These are phyloP conservation scores for Chaetomiaceae sp. DNA, from an alignment of 2,329 filamentous ascomycete genomes.

Conservation along the genomic window DNA sequence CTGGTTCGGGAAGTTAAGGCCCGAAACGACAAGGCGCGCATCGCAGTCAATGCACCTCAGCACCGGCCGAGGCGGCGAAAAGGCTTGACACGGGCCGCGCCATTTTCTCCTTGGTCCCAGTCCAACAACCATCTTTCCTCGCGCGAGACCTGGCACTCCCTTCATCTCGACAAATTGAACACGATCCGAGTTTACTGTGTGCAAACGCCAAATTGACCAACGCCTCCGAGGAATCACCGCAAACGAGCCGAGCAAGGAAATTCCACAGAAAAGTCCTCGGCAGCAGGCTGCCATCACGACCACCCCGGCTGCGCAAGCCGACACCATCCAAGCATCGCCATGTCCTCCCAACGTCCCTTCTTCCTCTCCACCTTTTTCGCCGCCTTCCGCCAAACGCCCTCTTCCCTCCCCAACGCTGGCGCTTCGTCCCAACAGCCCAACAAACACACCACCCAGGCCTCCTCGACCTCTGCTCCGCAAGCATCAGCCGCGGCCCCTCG, in stretches of 20 bases:
- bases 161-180: too few relatives aligned
- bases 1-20: too few relatives aligned
- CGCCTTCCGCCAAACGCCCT: slow-evolving; percentile 46
- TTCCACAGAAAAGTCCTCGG: not conserved
- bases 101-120: not conserved
- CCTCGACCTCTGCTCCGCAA: slow-evolving; percentile 14
- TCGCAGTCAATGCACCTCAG: not conserved
- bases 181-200: too few relatives aligned
- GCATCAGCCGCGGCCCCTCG: slow-evolving; percentile 19
- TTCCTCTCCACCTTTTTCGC: slow-evolving; percentile 54
- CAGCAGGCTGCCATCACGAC: not conserved
- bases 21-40: too few relatives aligned
- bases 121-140: not conserved
- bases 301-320: not conserved
- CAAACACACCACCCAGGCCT: slow-evolving; percentile 33
- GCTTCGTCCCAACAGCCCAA: slow-evolving; percentile 32
- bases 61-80: not conserved
- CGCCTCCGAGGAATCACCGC: too few relatives aligned
- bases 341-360: slow-evolving; percentile 51
- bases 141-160: too few relatives aligned
- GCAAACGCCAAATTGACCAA: too few relatives aligned
- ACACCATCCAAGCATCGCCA: slow-evolving; percentile 25
- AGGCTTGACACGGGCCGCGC: not conserved
- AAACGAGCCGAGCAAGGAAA: too few relatives aligned
- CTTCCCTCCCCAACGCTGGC: slow-evolving; percentile 23